Evolutionary conservation across 108 stramenopile genomes (phyloP), one percentile per base, ranked within the genome.

Genomic region (Cyclostephanos tholiformis): DNA sequence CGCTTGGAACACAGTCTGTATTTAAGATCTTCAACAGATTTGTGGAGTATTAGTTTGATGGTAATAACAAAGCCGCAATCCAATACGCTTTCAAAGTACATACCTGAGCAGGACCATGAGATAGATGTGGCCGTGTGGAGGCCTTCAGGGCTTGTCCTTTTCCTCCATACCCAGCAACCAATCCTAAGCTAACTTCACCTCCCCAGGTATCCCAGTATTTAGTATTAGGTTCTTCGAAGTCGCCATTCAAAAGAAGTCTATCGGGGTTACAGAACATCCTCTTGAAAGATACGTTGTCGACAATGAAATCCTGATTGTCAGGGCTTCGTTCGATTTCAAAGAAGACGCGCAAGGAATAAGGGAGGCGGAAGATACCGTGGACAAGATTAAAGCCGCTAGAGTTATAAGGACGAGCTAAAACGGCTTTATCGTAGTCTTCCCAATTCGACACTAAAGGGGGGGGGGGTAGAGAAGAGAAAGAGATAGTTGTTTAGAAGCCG

Each of bases 181-280:
- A 22, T 14, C 51, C 62, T 16, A 79, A 19, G 11, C 8, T 51
- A 2, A 73, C 52, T 6, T 63, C 71, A 38, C 30, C 67, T 23
- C 79, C 79, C 72, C 72, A 79, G 7, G 72, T 73, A 26, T 73
- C 72, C 72, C 79, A 73, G 27, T 72, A 69, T 51, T 73, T 79
- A 6, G 67, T 73, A 55, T 74, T 52, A 5, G 32, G 17, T 17
- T 69, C 67, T 70, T 80, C 79, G 13, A 80, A 36, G 23, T 65
- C 29, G 17, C 79, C 72, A 74, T 80, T 80, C 19, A 43, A 36
- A 29, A 73, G 65, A 26, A 80, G 65, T 38, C 57, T 35, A 36
- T 74, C 51, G 19, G 46, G 63, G 22, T 59, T 29, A 38, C 79
- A 80, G 3, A 36, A 9, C 27, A 74, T 74, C 14, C 63, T 66